phyloP scores from a whole-genome alignment of 164 flowering plant species.

The Annona squamosa region DNA sequence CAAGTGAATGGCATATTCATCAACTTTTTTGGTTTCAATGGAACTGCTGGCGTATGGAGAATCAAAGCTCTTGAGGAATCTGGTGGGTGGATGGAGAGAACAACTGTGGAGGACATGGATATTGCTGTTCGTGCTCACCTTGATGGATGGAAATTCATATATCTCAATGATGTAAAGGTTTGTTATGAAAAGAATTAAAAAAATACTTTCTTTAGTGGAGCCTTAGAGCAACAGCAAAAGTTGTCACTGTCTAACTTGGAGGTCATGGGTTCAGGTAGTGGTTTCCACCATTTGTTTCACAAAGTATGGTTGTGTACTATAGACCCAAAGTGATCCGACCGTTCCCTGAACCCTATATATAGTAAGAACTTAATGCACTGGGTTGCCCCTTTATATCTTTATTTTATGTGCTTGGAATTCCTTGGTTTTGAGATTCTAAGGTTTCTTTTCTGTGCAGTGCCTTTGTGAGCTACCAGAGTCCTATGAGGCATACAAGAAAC shows the following conservation, averaged over 20 bases:
- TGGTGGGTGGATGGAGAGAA: slow-evolving; percentile 96
- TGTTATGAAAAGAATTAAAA: slow-evolving; percentile 2
- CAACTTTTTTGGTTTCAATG: slow-evolving; percentile 95
- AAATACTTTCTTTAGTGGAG: neutral
- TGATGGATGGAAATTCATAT: slow-evolving; percentile 94
- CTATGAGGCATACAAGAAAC: slow-evolving; percentile 93
- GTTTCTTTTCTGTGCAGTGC: slow-evolving; percentile 40
- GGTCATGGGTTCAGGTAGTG: too few species aligned
- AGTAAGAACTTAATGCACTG: too few species aligned
- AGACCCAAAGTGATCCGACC: too few species aligned
- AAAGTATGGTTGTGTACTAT: too few species aligned
- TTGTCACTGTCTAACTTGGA: too few species aligned
- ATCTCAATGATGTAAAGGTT: slow-evolving; percentile 90
- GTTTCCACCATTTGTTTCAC: too few species aligned
- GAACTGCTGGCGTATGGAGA: slow-evolving; percentile 99
- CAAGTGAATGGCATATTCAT: slow-evolving; percentile 88
- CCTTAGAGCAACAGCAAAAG: too few species aligned
- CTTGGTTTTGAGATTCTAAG: neutral
- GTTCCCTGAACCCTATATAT: too few species aligned
- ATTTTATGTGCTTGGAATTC: neutral
- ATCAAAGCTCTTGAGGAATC: slow-evolving; percentile 92
- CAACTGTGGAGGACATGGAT: slow-evolving; percentile 99
- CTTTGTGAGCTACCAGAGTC: slow-evolving; percentile 97
- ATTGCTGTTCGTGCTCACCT: slow-evolving; percentile 96
- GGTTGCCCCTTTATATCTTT: neutral